Evolutionary conservation across 2,329 filamentous ascomycete genomes (phyloP), one percentile per base, ranked within the genome.

Genomic region (Pestalotiopsis sp.): DNA sequence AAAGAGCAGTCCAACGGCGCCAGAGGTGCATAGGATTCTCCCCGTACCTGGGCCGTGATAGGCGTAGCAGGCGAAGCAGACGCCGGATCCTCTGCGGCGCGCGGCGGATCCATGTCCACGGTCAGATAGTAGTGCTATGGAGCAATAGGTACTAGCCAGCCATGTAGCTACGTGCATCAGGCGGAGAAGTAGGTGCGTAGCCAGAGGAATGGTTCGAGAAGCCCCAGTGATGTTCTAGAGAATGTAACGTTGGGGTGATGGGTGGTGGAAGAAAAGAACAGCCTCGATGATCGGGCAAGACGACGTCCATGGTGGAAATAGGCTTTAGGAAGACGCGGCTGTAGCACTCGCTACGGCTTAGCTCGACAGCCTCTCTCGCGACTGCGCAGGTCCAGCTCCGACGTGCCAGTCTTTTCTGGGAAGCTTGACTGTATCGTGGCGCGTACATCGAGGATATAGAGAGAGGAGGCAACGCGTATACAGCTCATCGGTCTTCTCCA

Each of bases 201-300:
- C 57, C 12, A 59, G 27, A 9, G 31, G 65, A 60, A 66, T 41
- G 25, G 31, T 66, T 66, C 65, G 14, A 66, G 65, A 66, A 66
- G 65, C 65, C 65, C 61, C 65, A 66, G 52, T 66, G 65, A 31
- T 56, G 31, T 60, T 66, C 17, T 60, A 56, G 49, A 23, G 27
- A n/a, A 59, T 11, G 17, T 9, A 36, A 36, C 31, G 31, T 36
- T 36, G 36, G 14, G 40, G 4, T 49, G 7, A 12, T 40, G 6
- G 31, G 58, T 52, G 3, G 0, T 20, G 20, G 45, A 20, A 20
- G 45, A 9, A 5, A n/a, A 52, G 45, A 7, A 52, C 17, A 52
- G 17, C 17, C n/a, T n/a, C 11, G 7, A 52, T 14, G 12, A 45
- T 45, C 41, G 41, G 41, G 5, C 41, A 45, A 45, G 41, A 45